These are phyloP conservation scores for Aspergillus quadrilineatus DNA, from an alignment of 2,329 filamentous ascomycete species.

Conservation along the genomic window DNA sequence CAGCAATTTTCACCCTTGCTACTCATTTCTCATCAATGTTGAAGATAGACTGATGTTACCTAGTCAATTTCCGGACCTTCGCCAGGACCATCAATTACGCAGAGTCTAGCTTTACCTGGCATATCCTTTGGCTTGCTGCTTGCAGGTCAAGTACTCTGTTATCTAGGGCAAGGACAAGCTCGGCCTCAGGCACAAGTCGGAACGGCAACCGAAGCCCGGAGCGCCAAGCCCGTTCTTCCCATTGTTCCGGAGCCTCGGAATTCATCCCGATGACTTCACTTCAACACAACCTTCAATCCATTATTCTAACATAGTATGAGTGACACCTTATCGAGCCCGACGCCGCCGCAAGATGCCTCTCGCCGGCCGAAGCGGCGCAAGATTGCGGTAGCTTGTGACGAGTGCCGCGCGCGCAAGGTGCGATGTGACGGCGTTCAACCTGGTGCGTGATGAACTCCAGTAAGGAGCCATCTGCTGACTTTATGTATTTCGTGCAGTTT, in stretches of 20 bases:
- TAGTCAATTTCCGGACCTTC: too few species aligned
- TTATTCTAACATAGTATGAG: background rate
- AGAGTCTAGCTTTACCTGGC: too few species aligned
- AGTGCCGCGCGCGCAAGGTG: slow-evolving; percentile 20
- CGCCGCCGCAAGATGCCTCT: background rate
- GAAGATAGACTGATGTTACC: too few species aligned
- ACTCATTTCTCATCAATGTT: too few species aligned
- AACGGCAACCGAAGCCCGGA: background rate
- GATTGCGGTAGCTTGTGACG: slow-evolving; percentile 21
- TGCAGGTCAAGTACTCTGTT: too few species aligned
- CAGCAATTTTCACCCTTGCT: too few species aligned
- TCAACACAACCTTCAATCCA: background rate
- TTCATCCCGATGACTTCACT: background rate
- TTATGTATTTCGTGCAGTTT: slow-evolving; percentile 20
- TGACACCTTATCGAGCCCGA: background rate
- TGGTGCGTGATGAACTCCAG: slow-evolving; percentile 6
- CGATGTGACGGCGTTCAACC: slow-evolving; percentile 24
- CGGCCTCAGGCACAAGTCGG: background rate
- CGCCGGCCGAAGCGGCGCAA: slow-evolving; percentile 19
- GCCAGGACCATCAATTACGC: too few species aligned
- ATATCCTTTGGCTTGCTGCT: too few species aligned
- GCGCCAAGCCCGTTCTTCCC: background rate
- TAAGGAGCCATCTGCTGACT: slow-evolving; percentile 3
- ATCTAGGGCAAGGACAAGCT: too few species aligned
- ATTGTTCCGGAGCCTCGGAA: background rate